Evolutionary conservation across 305 asterid genomes (phyloP).

Genomic region (Fraxinus floribunda): DNA sequence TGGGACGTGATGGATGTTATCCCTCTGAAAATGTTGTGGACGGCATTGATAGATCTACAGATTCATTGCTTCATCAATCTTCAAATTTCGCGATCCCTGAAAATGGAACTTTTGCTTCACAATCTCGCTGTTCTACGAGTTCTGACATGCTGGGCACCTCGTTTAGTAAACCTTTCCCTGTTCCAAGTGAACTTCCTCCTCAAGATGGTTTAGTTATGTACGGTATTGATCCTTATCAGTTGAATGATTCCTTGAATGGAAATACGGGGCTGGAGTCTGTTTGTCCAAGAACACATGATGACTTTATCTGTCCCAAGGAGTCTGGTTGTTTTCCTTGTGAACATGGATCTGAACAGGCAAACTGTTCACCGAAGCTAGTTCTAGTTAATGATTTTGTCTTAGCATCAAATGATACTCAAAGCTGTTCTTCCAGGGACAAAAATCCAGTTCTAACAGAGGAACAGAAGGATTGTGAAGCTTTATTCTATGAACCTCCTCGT

Average conservation of each 20-base stretch:
- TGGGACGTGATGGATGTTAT: constrained; percentile 40
- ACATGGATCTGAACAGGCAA: constrained; percentile 39
- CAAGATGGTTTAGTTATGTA: constrained; percentile 41
- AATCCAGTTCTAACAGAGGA: constrained; percentile 33
- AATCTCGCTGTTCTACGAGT: constrained; percentile 34
- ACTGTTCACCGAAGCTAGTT: constrained; percentile 50
- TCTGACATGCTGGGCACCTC: constrained; percentile 33
- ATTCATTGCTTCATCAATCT: constrained; percentile 29
- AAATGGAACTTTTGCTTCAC: constrained; percentile 45
- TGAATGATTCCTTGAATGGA: constrained; percentile 38
- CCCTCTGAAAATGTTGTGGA: constrained; percentile 33
- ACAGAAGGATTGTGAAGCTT: constrained; percentile 58
- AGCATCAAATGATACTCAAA: constrained; percentile 41
- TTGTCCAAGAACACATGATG: constrained; percentile 40
- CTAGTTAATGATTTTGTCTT: constrained; percentile 53
- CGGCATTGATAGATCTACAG: neutral
- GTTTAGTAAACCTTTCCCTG: constrained; percentile 33
- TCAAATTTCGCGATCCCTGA: constrained; percentile 39
- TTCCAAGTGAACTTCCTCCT: constrained; percentile 40
- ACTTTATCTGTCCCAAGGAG: constrained; percentile 40
- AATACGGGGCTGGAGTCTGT: constrained; percentile 38
- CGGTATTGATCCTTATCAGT: constrained; percentile 38
- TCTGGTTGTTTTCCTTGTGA: constrained; percentile 39
- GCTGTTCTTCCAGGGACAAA: constrained; percentile 32
- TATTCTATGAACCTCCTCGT: constrained; percentile 28